Base-by-base conservation (phyloP, 2,329 filamentous ascomycete species). In the Aspergillus sp. region DNA sequence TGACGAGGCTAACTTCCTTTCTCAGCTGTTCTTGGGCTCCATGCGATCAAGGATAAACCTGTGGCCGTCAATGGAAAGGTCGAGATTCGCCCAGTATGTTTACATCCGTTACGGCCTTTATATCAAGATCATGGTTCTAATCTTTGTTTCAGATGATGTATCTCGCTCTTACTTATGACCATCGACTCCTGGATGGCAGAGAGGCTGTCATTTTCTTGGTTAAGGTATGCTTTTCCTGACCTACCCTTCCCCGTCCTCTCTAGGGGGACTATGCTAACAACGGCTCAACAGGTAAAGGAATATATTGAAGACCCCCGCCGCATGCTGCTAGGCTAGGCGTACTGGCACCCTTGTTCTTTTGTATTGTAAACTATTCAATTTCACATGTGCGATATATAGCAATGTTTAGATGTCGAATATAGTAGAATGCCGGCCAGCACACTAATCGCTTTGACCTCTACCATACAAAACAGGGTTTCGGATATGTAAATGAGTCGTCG, bases 191-290 rank as follows among this genome's bases (percentile, higher is more conserved):
- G 23, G 95, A 98, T 75, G 95, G 95, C 51, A 87, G 93, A 73
- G 93, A 98, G 80, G 95, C 93, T 47, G 92, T 96, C 41, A 95
- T 93, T 62, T 98, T 98, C 84, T 82, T 98, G 66, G 89, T 98
- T 61, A 96, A 96, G 85, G 82, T 77, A 56, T 69, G 67, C 52
- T 53, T 68, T 67, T 54, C 33, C n/a, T 14, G 15, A n/a, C 11
- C 7, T 39, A 33, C 5, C 40, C 9, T 17, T n/a, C 9, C 49
- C 17, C n/a, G 2, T 25, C 47, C 3, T 21, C 7, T 21, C 37
- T 25, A 23, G 33, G 19, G 6, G 2, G 9, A 41, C 11, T 43
- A 60, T 47, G 57, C 59, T 47, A 62, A 65, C 59, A 44, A 44
- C 53, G 40, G 31, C 45, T 57, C 25, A 27, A 39, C 49, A 80